phyloP scores from a whole-genome alignment of 2,329 filamentous ascomycete genomes.

The Colletotrichum tropicale region DNA sequence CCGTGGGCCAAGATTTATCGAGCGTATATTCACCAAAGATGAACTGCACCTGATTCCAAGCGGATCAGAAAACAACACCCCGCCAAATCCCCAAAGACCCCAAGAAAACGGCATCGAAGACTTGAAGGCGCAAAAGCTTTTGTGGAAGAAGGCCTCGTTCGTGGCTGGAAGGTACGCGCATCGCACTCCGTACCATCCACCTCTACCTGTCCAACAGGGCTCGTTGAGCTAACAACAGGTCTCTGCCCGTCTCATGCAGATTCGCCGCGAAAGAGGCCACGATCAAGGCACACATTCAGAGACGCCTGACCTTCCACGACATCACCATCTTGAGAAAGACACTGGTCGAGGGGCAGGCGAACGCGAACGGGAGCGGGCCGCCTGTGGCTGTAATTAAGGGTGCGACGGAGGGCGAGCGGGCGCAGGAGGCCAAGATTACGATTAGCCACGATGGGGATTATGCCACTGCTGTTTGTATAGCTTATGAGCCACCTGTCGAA shows the following conservation, averaged over 20 bases:
- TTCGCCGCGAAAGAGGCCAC: constrained; percentile 79
- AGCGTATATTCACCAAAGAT: constrained; percentile 49
- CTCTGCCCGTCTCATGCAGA: constrained; percentile 32
- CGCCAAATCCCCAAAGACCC: not conserved
- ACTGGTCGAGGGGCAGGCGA: constrained; percentile 23
- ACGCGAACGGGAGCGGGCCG: constrained; percentile 39
- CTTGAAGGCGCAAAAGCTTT: constrained; percentile 19
- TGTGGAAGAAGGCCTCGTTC: constrained; percentile 44
- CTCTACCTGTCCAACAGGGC: not conserved
- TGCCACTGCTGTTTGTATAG: constrained; percentile 73
- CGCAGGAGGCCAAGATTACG: constrained; percentile 70
- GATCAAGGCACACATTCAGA: constrained; percentile 72
- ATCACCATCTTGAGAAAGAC: constrained; percentile 47
- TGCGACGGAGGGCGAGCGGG: constrained; percentile 27
- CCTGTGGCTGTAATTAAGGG: constrained; percentile 49
- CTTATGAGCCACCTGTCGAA: constrained; percentile 30
- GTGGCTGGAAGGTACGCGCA: constrained; percentile 46
- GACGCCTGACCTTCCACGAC: constrained; percentile 65
- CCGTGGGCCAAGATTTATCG: constrained; percentile 48
- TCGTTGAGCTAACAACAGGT: not conserved
- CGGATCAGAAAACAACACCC: constrained; percentile 12
- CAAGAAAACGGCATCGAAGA: not conserved
- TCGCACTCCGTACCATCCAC: not conserved
- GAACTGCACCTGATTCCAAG: constrained; percentile 33
- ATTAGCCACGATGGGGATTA: constrained; percentile 91